Evolutionary conservation across 805 yeast species (phyloP), one percentile per base, ranked within the genome.

Genomic region (Metschnikowia gelsemii): DNA sequence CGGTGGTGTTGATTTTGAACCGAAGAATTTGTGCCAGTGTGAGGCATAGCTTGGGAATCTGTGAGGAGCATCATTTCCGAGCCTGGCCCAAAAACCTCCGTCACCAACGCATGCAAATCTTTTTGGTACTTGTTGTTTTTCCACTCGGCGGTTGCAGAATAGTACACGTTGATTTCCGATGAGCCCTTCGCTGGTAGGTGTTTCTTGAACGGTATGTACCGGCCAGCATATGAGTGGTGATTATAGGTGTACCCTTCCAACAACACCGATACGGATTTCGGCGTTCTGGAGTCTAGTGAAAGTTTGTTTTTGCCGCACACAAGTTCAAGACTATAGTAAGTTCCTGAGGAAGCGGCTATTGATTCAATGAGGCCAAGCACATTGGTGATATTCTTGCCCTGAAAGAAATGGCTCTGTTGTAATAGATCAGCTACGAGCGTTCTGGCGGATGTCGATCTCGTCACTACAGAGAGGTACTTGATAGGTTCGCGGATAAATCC

Each of bases 221-320:
- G 40, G 14, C 49, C 47, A 4, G 46, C 46, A 26, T 50, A 51
- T 5, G 46, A 25, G 28, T 50, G 42, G 20, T 47, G 52, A 18
- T 28, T 42, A 24, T 24, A 48, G 0, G 52, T 40, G 31, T 47
- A 42, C 21, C 47, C 50, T 6, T 43, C 34, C 8, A 51, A 29
- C 7, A 18, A n/a, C 8, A 49, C 13, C 5, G 19, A 11, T 3
- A 43, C 18, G 5, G 14, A 7, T 11, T 29, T 27, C 7, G 40
- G 42, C 13, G 29, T 16, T 1, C 25, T 13, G 4, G 50, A 49
- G 38, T 40, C 27, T 11, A 37, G 29, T 3, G 11, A 22, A 12
- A 49, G 36, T 5, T 14, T 25, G 30, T 47, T 46, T 5, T 20
- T 19, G 14, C 27, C 38, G 9, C 32, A 19, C 4, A 36, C 23